These are phyloP conservation scores for Aspergillus cristatus DNA, from an alignment of 495 filamentous ascomycete genomes.

Conservation along the genomic window DNA sequence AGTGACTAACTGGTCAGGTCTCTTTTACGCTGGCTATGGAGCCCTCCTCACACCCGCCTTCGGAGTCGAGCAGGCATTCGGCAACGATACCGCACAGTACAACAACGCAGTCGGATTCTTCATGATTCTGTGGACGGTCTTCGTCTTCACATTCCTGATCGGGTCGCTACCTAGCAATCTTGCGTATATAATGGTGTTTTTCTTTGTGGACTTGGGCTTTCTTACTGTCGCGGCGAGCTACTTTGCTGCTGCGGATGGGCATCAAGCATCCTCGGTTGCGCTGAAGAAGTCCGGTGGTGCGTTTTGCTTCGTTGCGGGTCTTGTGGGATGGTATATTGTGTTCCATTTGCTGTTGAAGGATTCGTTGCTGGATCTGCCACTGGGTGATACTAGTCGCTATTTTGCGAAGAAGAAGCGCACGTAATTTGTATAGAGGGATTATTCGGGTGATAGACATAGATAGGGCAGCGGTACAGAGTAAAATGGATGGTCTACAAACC, in stretches of 20 bases:
- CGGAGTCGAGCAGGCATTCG: slow-evolving; percentile 32
- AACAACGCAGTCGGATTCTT: slow-evolving; percentile 40
- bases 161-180: slow-evolving; percentile 38
- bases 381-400: slow-evolving; percentile 37
- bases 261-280: slow-evolving; percentile 18
- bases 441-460: too few species aligned
- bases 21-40: slow-evolving; percentile 38
- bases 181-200: slow-evolving; percentile 39
- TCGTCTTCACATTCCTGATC: slow-evolving; percentile 38
- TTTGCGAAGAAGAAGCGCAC: slow-evolving; percentile 21
- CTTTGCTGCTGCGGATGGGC: slow-evolving; percentile 35
- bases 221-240: slow-evolving; percentile 35
- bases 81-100: slow-evolving; percentile 25
- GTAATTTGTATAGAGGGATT: too few species aligned
- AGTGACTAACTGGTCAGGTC: slow-evolving; percentile 9
- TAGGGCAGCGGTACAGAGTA: too few species aligned
- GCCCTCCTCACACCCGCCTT: slow-evolving; percentile 30
- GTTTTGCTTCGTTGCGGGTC: slow-evolving; percentile 37
- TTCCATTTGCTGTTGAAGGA: slow-evolving; percentile 38
- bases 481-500: too few species aligned
- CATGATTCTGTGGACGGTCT: slow-evolving; percentile 40
- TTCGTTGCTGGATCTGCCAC: slow-evolving; percentile 29
- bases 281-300: slow-evolving; percentile 36
- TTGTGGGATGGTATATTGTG: slow-evolving; percentile 42
- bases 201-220: slow-evolving; percentile 38